Evolutionary conservation across 371 early-diverging fungal species (phyloP).

Genomic region (Mortierella sp.): DNA sequence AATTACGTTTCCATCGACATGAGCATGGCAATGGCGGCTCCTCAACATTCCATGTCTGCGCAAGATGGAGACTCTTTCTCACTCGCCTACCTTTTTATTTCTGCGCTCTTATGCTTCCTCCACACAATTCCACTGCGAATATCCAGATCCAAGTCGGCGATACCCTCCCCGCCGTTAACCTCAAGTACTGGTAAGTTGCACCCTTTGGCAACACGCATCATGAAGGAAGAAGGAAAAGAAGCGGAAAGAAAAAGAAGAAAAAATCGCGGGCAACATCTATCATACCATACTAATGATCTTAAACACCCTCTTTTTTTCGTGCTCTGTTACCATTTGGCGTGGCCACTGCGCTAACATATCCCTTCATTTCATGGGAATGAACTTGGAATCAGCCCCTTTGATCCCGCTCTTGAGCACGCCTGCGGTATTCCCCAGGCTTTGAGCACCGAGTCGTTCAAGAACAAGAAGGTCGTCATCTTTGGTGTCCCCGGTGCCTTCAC

Average conservation of each 20-base stretch:
- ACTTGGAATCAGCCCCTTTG: conserved; percentile 54
- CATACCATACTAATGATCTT: too few species aligned
- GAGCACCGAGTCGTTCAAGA: conserved; percentile 68
- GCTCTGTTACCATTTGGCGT: too few species aligned
- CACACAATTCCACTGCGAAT: not conserved
- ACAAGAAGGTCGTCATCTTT: conserved; percentile 82
- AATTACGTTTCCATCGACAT: too few species aligned
- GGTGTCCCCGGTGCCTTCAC: conserved; percentile 86
- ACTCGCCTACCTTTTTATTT: not conserved
- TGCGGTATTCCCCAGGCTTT: conserved; percentile 64
- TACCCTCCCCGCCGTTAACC: conserved; percentile 38
- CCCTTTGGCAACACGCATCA: too few species aligned
- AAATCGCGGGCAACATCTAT: too few species aligned
- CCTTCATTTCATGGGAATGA: too few species aligned
- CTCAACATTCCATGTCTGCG: too few species aligned
- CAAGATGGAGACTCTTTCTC: too few species aligned
- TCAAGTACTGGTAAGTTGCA: conserved; percentile 48
- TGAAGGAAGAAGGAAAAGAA: not conserved
- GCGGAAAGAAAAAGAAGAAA: not conserved
- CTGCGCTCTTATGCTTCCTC: not conserved
- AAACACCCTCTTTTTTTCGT: too few species aligned
- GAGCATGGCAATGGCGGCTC: too few species aligned
- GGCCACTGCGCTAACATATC: too few species aligned
- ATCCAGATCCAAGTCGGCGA: conserved; percentile 47
- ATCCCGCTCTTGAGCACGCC: conserved; percentile 57